Evolutionary conservation across 2,329 filamentous ascomycete species (phyloP), one percentile per base, ranked within the genome.

Genomic region (Talaromyces sp.): DNA sequence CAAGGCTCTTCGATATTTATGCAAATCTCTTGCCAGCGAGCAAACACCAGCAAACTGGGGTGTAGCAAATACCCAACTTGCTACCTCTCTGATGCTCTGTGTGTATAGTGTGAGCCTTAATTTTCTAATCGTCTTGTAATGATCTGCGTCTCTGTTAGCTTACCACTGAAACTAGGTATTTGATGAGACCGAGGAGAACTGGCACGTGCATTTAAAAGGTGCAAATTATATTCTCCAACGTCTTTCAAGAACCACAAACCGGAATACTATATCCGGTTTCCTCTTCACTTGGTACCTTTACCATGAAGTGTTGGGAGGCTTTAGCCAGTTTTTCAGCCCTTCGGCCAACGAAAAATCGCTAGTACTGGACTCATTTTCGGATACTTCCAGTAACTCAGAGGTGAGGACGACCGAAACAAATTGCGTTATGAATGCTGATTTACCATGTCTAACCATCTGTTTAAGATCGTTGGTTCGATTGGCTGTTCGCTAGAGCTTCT

Each of bases 261-360:
- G 52, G 4, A 51, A 30, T 44, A 10, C 12, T 12, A 40, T 18
- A 4, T 51, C 23, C n/a, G 23, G 34, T 36, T 60, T 60, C 31
- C 30, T 60, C 30, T 60, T 34, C 47, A 60, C 59, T 3, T 60
- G 59, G 59, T 56, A 56, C 18, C 34, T 60, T 28, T 60, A 60
- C 34, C 59, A 60, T 50, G 59, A 60, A 60, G 59, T 60, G n/a
- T 40, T 60, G 14, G 59, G 59, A 12, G 59, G 36, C 7, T 60
- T 54, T 31, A 60, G 52, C 16, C 52, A 56, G 34, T 36, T 36
- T 36, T 36, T 12, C 16, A 36, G 34, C 34, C 34, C 14, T 36
- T 36, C 16, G 12, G 44, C n/a, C 31, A 6, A 27, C 23, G 34
- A 30, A 23, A 18, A 16, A 9, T 40, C 31, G 4, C 14, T n/a